phyloP scores from a whole-genome alignment of 1,284 basidiomycete species.

The Irpex rosettiformis region DNA sequence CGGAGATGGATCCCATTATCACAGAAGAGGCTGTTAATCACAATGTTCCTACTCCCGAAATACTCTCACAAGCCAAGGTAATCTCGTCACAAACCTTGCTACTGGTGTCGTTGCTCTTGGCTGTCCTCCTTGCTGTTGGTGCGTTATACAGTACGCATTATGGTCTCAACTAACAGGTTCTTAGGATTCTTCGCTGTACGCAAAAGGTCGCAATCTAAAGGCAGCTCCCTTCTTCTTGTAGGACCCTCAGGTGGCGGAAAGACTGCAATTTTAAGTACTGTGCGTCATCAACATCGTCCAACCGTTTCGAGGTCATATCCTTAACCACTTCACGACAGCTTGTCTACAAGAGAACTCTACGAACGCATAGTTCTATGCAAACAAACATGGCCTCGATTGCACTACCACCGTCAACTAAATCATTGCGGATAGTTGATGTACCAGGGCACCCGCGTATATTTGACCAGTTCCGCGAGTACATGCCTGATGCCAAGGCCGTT shows the following conservation, averaged over 20 bases:
- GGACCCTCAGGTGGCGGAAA: slow-evolving; percentile 74
- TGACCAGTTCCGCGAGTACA: slow-evolving; percentile 62
- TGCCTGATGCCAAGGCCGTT: slow-evolving; percentile 57
- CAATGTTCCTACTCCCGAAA: slow-evolving; percentile 16
- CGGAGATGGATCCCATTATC: not conserved
- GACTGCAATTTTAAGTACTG: slow-evolving; percentile 60
- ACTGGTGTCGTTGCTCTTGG: slow-evolving; percentile 24
- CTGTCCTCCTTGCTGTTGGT: slow-evolving; percentile 25
- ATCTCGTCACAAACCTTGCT: slow-evolving; percentile 23
- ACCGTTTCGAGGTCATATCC: slow-evolving; percentile 23
- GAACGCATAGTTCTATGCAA: slow-evolving; percentile 74
- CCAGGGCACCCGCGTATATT: slow-evolving; percentile 78
- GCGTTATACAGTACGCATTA: slow-evolving; percentile 8
- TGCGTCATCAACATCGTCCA: slow-evolving; percentile 26
- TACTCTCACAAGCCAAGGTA: slow-evolving; percentile 19
- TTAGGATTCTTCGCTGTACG: slow-evolving; percentile 35
- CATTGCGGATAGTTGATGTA: slow-evolving; percentile 60
- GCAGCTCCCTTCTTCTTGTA: slow-evolving; percentile 59
- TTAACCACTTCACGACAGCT: slow-evolving; percentile 42
- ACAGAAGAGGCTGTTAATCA: not conserved
- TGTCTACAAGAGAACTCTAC: slow-evolving; percentile 56
- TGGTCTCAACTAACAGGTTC: slow-evolving; percentile 2
- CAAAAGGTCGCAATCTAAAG: slow-evolving; percentile 43
- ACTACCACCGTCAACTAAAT: slow-evolving; percentile 36
- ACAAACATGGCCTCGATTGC: slow-evolving; percentile 51